Base-by-base conservation (phyloP, 352 stramenopile species). In the Globisporangium paddicum region DNA sequence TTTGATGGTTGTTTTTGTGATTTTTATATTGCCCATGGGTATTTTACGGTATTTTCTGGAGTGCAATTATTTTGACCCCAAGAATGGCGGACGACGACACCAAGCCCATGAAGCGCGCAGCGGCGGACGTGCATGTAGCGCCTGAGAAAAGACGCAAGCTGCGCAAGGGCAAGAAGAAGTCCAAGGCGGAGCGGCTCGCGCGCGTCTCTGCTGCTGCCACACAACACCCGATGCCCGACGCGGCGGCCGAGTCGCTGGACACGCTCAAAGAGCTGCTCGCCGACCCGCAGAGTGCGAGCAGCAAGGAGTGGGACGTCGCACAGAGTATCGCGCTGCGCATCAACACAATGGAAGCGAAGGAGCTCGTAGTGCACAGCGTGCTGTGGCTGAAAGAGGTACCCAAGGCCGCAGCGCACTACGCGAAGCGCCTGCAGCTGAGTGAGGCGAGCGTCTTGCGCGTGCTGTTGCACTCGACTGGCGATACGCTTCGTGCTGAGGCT, bases 371-470 rank as follows among this genome's bases (percentile, higher is more conserved):
- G 6, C 58, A 54, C 7, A 53, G 54, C 11, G 64, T 92, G 58
- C 60, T 92, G 40, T 63, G 61, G 37, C 25, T 63, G 8, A 72
- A 68, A 16, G 34, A 71, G 32, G 71, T 66, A n/a, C 72, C 73
- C 4, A 70, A 69, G 38, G 80, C 80, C 4, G 82, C 80, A 3
- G 82, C 73, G 19, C 82, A 92, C 55, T 92, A 92, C 67, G 73
- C 77, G 23, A 76, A 79, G 56, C 80, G 82, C 1, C 63, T 92
- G 28, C 53, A 62, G 40, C 14, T 87, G 40, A 34, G 41, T 6
- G 46, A 61, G 2, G 28, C 66, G 32, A 74, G 80, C 32, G 48
- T 85, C 5, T 18, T 89, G 56, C 40, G 13, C 18, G 48, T 60
- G 2, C 51, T 70, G 14, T 19, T 28, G 21, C 18, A 21, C 1